Base-by-base conservation (phyloP, 176 grass and related monocot species). In the Oryza longistaminata region DNA sequence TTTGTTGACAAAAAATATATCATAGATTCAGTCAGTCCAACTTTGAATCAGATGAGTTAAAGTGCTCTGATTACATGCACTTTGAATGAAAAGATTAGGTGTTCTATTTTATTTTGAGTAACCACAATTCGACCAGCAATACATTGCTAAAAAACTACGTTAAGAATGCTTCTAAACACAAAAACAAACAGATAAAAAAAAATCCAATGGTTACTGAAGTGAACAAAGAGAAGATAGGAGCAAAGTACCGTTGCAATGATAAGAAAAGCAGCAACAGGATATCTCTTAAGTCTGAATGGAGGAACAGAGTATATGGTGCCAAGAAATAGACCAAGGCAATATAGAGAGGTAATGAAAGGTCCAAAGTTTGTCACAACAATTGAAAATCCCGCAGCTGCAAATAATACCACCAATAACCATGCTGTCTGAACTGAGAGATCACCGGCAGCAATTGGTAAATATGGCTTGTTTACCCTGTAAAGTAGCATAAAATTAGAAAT, bases 291-390 rank as follows among this genome's bases (percentile, higher is more conserved):
- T 89, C 96, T 92, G 85, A 99, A 99, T 91, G 93, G 97, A 85
- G 97, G 97, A 86, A 99, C 97, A 33, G 93, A 99, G 89, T 99
- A 99, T 84, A 99, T 92, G 29, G 96, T 96, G 81, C 96, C 96
- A 78, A 99, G 93, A 83, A 99, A 99, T 66, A 99, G 93, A 35
- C 93, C 96, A 48, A 99, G 88, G 55, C 93, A 99, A 76, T 96
- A 99, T 45, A 99, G 84, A 79, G 93, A 94, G 21, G 91, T 94
- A 60, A 99, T 99, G 72, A 99, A 99, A 82, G 96, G 43, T 22
- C 93, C 96, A 82, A 99, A 96, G 71, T 84, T 96, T 26, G 78
- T 89, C 25, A 81, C 78, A 2, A 99, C 96, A 34, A 99, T 96
- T 22, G 91, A 85, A 64, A 99, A 89, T 44, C 96, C 96, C 29